Evolutionary conservation across 176 grass and related monocot species (phyloP), one percentile per base, ranked within the genome.

Genomic region (Olyra latifolia): DNA sequence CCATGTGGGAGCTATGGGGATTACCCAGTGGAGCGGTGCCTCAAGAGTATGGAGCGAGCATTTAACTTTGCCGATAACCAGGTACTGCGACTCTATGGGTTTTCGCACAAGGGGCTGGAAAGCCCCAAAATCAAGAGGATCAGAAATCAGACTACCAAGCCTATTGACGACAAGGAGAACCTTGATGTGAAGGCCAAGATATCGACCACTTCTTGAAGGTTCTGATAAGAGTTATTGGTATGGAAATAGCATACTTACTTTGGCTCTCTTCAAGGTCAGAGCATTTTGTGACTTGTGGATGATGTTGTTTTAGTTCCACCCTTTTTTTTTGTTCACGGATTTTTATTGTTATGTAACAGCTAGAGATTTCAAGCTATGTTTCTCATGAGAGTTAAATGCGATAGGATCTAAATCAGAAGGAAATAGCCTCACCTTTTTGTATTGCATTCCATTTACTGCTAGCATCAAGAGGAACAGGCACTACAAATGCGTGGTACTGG

Each of bases 11-110:
- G 92, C 82, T 98, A 94, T 29, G 95, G 92, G 13, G 95, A 98
- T 89, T 98, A 98, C 48, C 90, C 92, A 1, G 91, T 76, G 12
- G 91, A 94, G 80, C 81, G 91, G 69, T 97, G 94, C 72, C 82
- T 97, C 83, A 92, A 55, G 78, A 94, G 89, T 53, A 94, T 97
- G 91, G 94, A 97, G 85, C 82, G 94, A 58, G 94, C 94, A 2
- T 90, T 94, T 66, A 97, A 97, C 72, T 97, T 97, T 43, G 94
- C 94, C 0, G 94, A 97, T 76, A 97, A 97, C 67, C 94, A 97
- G 84, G 87, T 97, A 41, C 83, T 97, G 10, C 87, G 76, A 44
- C 57, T 90, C 12, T 97, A 97, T 78, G 94, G 94, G 24, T 97
- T 97, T 15, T 23, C 60, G 10, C 94, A 97, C 47, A 92, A 86